Base-by-base conservation (phyloP, 495 filamentous ascomycete genomes). In the Emericellopsis terricola region DNA sequence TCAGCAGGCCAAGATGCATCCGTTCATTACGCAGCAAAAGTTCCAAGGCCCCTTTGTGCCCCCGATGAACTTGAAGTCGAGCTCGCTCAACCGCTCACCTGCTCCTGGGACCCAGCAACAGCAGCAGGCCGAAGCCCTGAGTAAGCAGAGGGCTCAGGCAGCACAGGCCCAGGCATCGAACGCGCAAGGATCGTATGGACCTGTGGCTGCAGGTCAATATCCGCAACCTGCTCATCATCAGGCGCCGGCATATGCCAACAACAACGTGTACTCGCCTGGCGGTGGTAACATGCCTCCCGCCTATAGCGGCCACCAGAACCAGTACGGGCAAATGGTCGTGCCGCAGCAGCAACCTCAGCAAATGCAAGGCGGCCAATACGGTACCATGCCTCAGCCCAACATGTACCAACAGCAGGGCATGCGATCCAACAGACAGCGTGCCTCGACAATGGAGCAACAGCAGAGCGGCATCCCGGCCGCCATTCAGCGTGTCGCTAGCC, bases 1-100 rank as follows among this genome's bases (percentile, higher is more conserved):
- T 8, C 86, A 94, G 46, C 91, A 99, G 51, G 91, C 91, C 19
- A 94, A 94, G 47, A 52, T 94, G 45, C 91, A 99, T 46, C 91
- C 91, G 3, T 99, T 99, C 61, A 99, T 99, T 46, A 99, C 91
- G 0, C 91, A 99, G 45, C 79, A 89, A 42, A 99, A 99, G 57
- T 96, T 77, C 49, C 93, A 85, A 0, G 85, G 83, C 10, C 82
- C 81, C 5, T 99, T 96, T 47, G 76, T 94, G 20, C 91, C 91
- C n/a, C 91, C 87, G 7, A 91, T 93, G 83, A 93, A 92, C 42
- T 57, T 94, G 29, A 93, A 92, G 53, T 72, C 82, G 24, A 80
- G 77, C 28, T 75, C 81, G 8, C 57, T 78, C 18, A 80, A 76
- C 43, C 74, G 84, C 45, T 91, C 89, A 7, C 81, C 87, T 6